phyloP scores from a whole-genome alignment of 2,329 filamentous ascomycete genomes.

The Zasmidium angulare region DNA sequence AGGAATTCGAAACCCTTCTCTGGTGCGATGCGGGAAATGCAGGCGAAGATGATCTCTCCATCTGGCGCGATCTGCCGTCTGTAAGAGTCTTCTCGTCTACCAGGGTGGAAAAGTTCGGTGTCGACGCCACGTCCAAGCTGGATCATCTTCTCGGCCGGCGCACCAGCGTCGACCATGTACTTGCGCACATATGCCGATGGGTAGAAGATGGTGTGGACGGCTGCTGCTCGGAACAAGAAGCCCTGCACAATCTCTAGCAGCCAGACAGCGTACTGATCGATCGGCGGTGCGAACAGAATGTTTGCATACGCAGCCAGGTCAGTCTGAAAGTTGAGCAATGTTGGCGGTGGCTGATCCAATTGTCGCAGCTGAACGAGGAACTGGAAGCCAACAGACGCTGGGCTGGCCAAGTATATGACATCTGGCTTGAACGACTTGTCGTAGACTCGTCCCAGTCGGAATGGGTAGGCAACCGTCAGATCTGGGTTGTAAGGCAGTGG shows the following conservation, averaged over 20 bases:
- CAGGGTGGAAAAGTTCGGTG: slow-evolving; percentile 60
- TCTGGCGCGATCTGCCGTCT: slow-evolving; percentile 58
- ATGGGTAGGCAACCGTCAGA: slow-evolving; percentile 68
- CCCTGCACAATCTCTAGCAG: slow-evolving; percentile 64
- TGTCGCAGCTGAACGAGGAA: slow-evolving; percentile 68
- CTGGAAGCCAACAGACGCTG: slow-evolving; percentile 69
- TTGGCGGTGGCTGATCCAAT: slow-evolving; percentile 55
- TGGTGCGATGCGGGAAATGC: slow-evolving; percentile 65
- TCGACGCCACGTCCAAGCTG: slow-evolving; percentile 66
- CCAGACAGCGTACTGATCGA: slow-evolving; percentile 62
- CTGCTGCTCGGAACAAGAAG: slow-evolving; percentile 62
- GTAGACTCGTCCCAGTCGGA: slow-evolving; percentile 63
- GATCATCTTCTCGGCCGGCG: slow-evolving; percentile 58
- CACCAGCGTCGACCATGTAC: slow-evolving; percentile 60
- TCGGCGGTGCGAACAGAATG: slow-evolving; percentile 65
- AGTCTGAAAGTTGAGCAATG: slow-evolving; percentile 71
- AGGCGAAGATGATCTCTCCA: slow-evolving; percentile 65
- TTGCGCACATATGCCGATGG: slow-evolving; percentile 62
- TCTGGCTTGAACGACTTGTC: slow-evolving; percentile 64
- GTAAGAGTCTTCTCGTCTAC: slow-evolving; percentile 52
- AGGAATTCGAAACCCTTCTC: slow-evolving; percentile 72
- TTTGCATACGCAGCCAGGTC: slow-evolving; percentile 68
- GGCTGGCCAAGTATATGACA: slow-evolving; percentile 68
- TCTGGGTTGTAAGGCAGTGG: slow-evolving; percentile 71
- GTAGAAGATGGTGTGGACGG: slow-evolving; percentile 68